phyloP scores from a whole-genome alignment of 352 stramenopile species.

The Phytophthora sansomeana region DNA sequence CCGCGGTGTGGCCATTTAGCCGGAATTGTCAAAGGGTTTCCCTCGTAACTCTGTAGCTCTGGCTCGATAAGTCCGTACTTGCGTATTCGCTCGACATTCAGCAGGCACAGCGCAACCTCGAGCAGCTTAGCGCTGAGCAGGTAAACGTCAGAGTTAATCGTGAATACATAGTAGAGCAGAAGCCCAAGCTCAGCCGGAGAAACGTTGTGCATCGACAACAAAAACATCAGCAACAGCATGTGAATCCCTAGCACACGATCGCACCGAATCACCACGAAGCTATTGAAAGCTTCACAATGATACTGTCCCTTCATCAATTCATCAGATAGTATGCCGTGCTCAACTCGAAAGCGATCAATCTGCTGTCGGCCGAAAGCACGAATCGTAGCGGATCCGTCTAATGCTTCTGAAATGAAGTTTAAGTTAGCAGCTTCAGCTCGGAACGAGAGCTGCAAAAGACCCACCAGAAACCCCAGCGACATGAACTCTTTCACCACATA shows the following conservation, averaged over 20 bases:
- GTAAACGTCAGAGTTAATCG: conserved; percentile 54
- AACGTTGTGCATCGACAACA: conserved; percentile 46
- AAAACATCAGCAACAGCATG: conserved; percentile 44
- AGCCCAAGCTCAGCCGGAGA: conserved; percentile 44
- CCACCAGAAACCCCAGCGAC: conserved; percentile 37
- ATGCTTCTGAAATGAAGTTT: conserved; percentile 53
- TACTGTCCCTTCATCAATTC: conserved; percentile 39
- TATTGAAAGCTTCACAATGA: conserved; percentile 36
- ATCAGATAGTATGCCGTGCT: conserved; percentile 47
- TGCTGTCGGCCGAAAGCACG: conserved; percentile 46
- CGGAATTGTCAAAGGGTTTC: conserved; percentile 29
- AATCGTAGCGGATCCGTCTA: conserved; percentile 46
- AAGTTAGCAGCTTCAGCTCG: conserved; percentile 45
- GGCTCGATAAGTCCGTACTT: conserved; percentile 51
- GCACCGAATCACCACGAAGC: conserved; percentile 47
- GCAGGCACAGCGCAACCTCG: conserved; percentile 31
- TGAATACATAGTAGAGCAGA: conserved; percentile 56
- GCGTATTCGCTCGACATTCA: conserved; percentile 55
- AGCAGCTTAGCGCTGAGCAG: conserved; percentile 41
- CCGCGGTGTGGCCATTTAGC: conserved; percentile 36
- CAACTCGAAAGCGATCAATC: conserved; percentile 34
- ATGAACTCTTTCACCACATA: conserved; percentile 48
- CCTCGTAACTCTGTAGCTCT: conserved; percentile 28
- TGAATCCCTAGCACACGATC: conserved; percentile 47
- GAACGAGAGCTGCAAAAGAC: conserved; percentile 47